Conservation (phyloP, 768 basidiomycete species). For the Strobilomyces confusus region DNA sequence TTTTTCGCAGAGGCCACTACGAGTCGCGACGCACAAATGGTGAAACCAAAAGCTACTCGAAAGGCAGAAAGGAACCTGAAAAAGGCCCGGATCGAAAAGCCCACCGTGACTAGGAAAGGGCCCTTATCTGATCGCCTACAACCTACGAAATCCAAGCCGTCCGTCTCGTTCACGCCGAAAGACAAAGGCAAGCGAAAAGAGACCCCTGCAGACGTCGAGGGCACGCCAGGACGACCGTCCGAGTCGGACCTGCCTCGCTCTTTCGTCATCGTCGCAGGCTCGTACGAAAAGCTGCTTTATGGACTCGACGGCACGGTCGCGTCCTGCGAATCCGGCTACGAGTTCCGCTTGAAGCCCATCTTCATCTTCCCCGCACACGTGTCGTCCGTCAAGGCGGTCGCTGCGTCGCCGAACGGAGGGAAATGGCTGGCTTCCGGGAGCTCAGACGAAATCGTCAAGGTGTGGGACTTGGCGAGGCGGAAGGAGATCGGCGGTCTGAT, state of each 20-base stretch:
- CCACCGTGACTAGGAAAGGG: not conserved
- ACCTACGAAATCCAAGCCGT: not conserved
- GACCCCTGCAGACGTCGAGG: not conserved
- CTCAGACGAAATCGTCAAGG: constrained; percentile 93
- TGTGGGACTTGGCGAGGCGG: constrained; percentile 89
- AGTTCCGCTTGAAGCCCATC: constrained; percentile 60
- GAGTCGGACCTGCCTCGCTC: constrained; percentile 41
- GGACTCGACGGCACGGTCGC: constrained; percentile 70
- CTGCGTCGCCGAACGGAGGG: constrained; percentile 82
- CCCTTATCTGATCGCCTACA: not conserved
- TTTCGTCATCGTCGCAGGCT: constrained; percentile 88
- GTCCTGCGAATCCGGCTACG: constrained; percentile 25
- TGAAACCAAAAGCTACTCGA: constrained; percentile 16
- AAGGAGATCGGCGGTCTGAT: constrained; percentile 95
- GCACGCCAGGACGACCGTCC: constrained; percentile 3
- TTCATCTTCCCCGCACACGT: constrained; percentile 98
- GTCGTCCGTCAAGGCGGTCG: constrained; percentile 86
- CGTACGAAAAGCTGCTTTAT: constrained; percentile 95
- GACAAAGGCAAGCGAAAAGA: constrained; percentile 29
- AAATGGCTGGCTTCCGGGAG: constrained; percentile 97
- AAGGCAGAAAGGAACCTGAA: constrained; percentile 22
- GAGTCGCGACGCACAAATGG: constrained; percentile 5
- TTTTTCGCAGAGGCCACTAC: not conserved
- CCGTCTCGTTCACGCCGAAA: constrained; percentile 19
- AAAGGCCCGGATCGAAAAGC: constrained; percentile 23